A percentile compares a stretch with the other conserved stretches of the same genome.
phyloP scores from a whole-genome alignment of 2,329 filamentous ascomycete genomes.

The Aspergillus sp. region DNA sequence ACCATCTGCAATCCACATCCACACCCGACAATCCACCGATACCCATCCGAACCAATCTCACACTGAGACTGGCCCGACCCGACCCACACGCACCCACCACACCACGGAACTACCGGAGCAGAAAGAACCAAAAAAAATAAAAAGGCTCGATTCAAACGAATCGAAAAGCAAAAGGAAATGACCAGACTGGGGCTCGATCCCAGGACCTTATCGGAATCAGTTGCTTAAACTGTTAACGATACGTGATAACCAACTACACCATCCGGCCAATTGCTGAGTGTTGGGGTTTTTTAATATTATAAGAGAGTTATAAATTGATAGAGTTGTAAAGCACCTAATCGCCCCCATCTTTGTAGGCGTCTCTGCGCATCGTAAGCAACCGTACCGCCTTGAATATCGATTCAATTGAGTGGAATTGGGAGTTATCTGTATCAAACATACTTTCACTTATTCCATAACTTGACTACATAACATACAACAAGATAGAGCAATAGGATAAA shows the following conservation, averaged over 20 bases:
- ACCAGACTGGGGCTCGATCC: slow-evolving; percentile 2
- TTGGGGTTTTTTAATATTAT: not conserved
- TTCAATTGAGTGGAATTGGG: too few relatives aligned
- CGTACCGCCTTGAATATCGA: too few relatives aligned
- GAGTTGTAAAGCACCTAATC: too few relatives aligned
- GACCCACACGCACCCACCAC: too few relatives aligned
- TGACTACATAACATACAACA: not conserved
- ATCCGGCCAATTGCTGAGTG: slow-evolving; percentile 11
- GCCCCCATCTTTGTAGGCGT: too few relatives aligned
- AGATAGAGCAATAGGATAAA: not conserved
- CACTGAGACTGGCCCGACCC: too few relatives aligned
- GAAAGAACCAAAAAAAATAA: not conserved
- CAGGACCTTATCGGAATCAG: slow-evolving; percentile 1
- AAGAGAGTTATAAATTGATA: not conserved
- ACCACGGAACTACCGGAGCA: too few relatives aligned
- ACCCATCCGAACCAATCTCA: too few relatives aligned
- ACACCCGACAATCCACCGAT: too few relatives aligned
- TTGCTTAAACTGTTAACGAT: slow-evolving; percentile 20
- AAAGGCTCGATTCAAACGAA: not conserved
- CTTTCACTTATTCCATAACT: not conserved
- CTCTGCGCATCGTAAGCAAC: too few relatives aligned
- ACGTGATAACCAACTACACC: slow-evolving; percentile 28
- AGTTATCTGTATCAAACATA: too few relatives aligned
- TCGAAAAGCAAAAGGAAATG: not conserved
- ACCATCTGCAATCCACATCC: too few relatives aligned